These are phyloP conservation scores for Bothriochloa decipiens DNA, from an alignment of 176 grass and related monocot species.

Conservation along the genomic window DNA sequence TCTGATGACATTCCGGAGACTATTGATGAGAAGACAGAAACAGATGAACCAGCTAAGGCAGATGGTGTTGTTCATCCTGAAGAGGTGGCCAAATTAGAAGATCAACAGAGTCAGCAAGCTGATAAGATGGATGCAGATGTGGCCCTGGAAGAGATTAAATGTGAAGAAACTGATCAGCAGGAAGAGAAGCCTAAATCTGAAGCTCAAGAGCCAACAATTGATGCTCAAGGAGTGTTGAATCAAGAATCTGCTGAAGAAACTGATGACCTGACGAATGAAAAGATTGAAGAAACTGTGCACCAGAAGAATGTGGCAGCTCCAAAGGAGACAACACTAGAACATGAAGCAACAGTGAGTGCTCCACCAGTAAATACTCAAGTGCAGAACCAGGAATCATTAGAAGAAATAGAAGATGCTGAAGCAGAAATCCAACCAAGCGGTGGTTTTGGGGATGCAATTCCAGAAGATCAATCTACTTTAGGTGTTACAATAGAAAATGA, in stretches of 20 bases:
- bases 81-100: slow-evolving; percentile 24
- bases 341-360: slow-evolving; percentile 9
- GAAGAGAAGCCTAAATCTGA: slow-evolving; percentile 32
- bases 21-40: slow-evolving; percentile 35
- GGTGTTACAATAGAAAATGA: slow-evolving; percentile 18
- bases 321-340: slow-evolving; percentile 12
- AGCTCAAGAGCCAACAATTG: background rate
- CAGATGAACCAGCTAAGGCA: slow-evolving; percentile 18
- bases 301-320: background rate
- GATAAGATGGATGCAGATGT: slow-evolving; percentile 7
- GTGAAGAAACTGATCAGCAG: background rate
- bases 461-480: slow-evolving; percentile 6
- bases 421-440: slow-evolving; percentile 24
- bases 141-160: slow-evolving; percentile 36
- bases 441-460: slow-evolving; percentile 34
- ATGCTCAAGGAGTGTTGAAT: slow-evolving; percentile 34
- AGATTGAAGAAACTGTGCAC: slow-evolving; percentile 22
- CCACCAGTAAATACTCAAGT: slow-evolving; percentile 23
- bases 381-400: slow-evolving; percentile 32
- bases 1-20: slow-evolving; percentile 22
- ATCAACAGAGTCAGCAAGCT: slow-evolving; percentile 36
- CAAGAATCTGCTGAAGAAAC: slow-evolving; percentile 39
- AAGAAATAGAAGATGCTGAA: slow-evolving; percentile 31
- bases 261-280: slow-evolving; percentile 11
- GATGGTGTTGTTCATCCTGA: background rate